Evolutionary conservation across 2,329 filamentous ascomycete species (phyloP).

Genomic region (Fusarium humuli): DNA sequence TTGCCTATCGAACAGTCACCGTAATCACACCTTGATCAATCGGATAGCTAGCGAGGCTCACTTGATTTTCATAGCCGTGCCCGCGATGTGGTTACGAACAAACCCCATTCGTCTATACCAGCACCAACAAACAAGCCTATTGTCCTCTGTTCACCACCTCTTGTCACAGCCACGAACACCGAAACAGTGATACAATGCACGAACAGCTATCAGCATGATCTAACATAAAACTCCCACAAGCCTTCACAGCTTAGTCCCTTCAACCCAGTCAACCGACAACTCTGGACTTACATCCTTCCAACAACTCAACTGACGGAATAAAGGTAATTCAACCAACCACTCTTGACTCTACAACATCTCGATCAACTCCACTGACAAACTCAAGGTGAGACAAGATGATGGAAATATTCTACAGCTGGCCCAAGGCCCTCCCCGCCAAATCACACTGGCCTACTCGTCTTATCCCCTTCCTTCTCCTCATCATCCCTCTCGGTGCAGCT

Average conservation of each 20-base stretch:
- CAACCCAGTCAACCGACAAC: background rate
- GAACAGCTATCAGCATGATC: background rate
- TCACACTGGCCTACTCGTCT: background rate
- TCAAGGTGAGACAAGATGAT: constrained; percentile 5
- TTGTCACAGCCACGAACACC: background rate
- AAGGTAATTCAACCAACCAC: background rate
- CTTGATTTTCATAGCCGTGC: too few species aligned
- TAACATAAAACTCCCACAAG: background rate
- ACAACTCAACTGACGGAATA: background rate
- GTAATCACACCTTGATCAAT: too few species aligned
- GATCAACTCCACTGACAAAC: background rate
- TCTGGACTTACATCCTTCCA: background rate
- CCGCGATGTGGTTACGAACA: background rate
- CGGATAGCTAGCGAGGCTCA: too few species aligned
- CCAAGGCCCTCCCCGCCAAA: background rate
- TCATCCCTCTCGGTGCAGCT: background rate
- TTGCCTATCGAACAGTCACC: too few species aligned
- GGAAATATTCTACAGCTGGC: background rate
- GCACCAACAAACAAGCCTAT: background rate
- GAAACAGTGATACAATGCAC: background rate
- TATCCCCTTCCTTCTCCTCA: constrained; percentile 16
- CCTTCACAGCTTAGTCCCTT: background rate
- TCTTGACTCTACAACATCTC: too few species aligned
- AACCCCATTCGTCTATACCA: background rate
- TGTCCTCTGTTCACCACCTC: background rate